Evolutionary conservation across 768 basidiomycete genomes (phyloP).

Genomic region (Panus rudis): DNA sequence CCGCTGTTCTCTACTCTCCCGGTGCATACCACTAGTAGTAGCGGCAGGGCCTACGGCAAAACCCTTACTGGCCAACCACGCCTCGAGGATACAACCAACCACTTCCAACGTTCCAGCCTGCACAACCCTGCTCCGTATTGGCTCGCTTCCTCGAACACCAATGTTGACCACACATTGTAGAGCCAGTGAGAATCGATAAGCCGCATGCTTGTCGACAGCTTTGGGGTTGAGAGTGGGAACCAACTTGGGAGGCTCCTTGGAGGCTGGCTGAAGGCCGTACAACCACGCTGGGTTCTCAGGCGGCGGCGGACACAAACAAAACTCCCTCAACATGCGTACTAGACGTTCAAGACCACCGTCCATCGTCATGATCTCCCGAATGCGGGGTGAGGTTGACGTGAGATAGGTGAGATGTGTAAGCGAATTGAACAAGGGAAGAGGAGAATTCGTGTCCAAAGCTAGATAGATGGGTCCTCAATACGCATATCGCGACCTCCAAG

Average conservation of each 20-base stretch:
- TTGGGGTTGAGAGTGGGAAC: slow-evolving; percentile 60
- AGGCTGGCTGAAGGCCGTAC: slow-evolving; percentile 71
- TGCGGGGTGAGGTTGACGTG: slow-evolving; percentile 93
- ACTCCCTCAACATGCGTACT: slow-evolving; percentile 85
- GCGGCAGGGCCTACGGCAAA: slow-evolving; percentile 80
- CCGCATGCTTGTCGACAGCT: slow-evolving; percentile 74
- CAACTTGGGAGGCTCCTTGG: slow-evolving; percentile 46
- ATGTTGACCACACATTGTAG: slow-evolving; percentile 98
- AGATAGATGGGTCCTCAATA: background rate
- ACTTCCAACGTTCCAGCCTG: slow-evolving; percentile 92
- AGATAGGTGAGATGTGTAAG: slow-evolving; percentile 94
- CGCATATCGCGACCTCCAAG: too few species aligned
- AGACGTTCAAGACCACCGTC: slow-evolving; percentile 97
- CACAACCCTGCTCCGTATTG: slow-evolving; percentile 85
- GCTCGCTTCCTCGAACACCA: slow-evolving; percentile 91
- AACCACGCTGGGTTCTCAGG: slow-evolving; percentile 71
- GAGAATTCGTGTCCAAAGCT: slow-evolving; percentile 50
- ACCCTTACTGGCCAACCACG: slow-evolving; percentile 85
- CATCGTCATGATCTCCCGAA: slow-evolving; percentile 97
- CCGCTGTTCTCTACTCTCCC: slow-evolving; percentile 72
- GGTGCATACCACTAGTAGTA: slow-evolving; percentile 64
- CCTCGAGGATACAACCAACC: slow-evolving; percentile 88
- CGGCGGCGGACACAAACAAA: slow-evolving; percentile 76
- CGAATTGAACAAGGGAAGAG: slow-evolving; percentile 81
- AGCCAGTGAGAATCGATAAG: slow-evolving; percentile 85